phyloP scores from a whole-genome alignment of 116 monocot genomes.

The Posidonia oceanica region DNA sequence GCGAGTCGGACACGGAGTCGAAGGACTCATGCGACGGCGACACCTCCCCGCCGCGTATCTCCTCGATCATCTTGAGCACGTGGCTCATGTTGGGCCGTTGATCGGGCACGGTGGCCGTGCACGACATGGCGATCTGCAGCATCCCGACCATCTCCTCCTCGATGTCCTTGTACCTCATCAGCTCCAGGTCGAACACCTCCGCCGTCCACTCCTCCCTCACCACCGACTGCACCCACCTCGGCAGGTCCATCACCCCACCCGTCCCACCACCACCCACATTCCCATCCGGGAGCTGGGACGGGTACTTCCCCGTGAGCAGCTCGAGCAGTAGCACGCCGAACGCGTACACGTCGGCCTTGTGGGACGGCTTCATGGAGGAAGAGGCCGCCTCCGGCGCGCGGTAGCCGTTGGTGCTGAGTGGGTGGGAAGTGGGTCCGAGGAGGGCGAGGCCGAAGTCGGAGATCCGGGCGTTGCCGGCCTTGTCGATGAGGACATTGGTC shows the following conservation, averaged over 20 bases:
- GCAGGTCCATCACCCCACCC: constrained; percentile 25
- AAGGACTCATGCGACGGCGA: constrained; percentile 60
- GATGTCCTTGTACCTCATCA: constrained; percentile 81
- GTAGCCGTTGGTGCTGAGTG: constrained; percentile 25
- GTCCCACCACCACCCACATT: constrained; percentile 6
- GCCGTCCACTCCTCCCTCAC: constrained; percentile 93
- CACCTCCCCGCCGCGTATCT: constrained; percentile 31
- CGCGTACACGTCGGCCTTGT: constrained; percentile 66
- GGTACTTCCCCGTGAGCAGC: constrained; percentile 66
- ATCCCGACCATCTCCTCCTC: constrained; percentile 93
- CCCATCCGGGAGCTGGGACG: constrained; percentile 8
- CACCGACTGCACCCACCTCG: constrained; percentile 83
- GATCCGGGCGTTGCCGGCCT: constrained; percentile 40
- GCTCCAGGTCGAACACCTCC: constrained; percentile 92
- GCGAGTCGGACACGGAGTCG: constrained; percentile 58
- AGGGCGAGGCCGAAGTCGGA: constrained; percentile 52
- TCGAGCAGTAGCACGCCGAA: constrained; percentile 84
- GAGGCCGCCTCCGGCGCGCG: constrained; percentile 32
- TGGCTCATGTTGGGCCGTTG: constrained; percentile 70
- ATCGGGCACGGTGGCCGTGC: constrained; percentile 43
- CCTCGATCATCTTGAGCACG: constrained; percentile 72
- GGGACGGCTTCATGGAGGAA: constrained; percentile 25
- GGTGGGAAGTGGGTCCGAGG: constrained; percentile 9
- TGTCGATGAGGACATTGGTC: constrained; percentile 76
- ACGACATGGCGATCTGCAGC: constrained; percentile 78